These are phyloP conservation scores for Colletotrichum euphorbiae DNA, from an alignment of 2,329 filamentous ascomycete species.

Conservation along the genomic window DNA sequence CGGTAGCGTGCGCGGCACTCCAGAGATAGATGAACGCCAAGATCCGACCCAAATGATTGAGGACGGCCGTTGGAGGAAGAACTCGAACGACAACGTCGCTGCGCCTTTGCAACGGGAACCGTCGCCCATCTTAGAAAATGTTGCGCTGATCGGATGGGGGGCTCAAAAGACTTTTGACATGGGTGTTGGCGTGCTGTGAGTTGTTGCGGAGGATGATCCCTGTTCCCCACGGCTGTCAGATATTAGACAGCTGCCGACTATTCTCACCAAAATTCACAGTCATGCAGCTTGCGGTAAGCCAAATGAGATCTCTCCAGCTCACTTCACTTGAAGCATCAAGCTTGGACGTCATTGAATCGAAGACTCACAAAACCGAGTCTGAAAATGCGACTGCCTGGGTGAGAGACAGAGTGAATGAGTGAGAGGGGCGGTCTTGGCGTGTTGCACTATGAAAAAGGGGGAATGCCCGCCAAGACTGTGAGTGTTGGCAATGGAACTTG, in stretches of 20 bases:
- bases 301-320: not conserved
- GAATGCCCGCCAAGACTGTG: conserved; percentile 27
- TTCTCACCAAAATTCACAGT: not conserved
- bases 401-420: conserved; percentile 20
- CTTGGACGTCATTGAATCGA: not conserved
- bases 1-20: conserved; percentile 15
- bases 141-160: conserved; percentile 19
- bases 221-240: not conserved
- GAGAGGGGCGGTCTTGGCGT: conserved; percentile 25
- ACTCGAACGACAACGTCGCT: conserved; percentile 10
- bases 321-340: not conserved
- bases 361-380: not conserved
- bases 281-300: not conserved
- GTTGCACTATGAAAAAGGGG: conserved; percentile 34
- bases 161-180: not conserved
- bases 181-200: not conserved
- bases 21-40: conserved; percentile 33
- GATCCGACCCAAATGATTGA: conserved; percentile 8
- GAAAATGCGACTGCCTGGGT: conserved; percentile 1
- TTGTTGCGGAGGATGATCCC: not conserved
- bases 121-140: conserved; percentile 13
- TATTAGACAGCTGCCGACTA: not conserved
- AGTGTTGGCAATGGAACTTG: conserved; percentile 15
- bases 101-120: conserved; percentile 14
- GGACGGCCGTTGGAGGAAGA: conserved; percentile 35